Base-by-base conservation (phyloP, 2,329 filamentous ascomycete genomes). In the Ascochyta rabiei region DNA sequence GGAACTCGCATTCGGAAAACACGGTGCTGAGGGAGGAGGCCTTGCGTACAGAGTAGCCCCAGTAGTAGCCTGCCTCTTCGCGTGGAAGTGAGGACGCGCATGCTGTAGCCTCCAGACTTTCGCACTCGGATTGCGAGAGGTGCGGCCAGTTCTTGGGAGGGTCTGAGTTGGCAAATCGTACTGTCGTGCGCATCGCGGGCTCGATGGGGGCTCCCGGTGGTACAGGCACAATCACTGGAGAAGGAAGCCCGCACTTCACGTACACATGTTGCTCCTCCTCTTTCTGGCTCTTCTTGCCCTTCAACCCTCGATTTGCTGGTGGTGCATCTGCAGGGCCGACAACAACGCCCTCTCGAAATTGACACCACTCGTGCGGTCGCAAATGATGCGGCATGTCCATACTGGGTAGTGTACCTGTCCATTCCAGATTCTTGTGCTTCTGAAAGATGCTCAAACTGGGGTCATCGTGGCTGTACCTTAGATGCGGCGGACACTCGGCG, bases 341-440 rank as follows among this genome's bases (percentile, higher is more conserved):
- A 0, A 88, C 86, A 23, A 93, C 85, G 5, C 90, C 91, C 70
- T 96, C 91, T 19, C 90, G 85, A 70, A 90, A 96, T 15, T 84
- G 83, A 60, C 91, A 86, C 86, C 88, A 92, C 68, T 96, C 90
- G 48, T 88, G 84, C 13, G 84, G 82, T 59, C 89, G 83, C 8
- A 92, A 81, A 74, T 96, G 91, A 72, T 93, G 90, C 15, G 91
- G 91, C 82, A 95, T 91, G 71, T 96, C 91, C 52, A 96, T 78
- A 67, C 85, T 90, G 0, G 89, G 89, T 24, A 96, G 78, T 34
- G 87, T 81, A 7, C 90, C 90, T 34, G 89, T 90, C 12, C 85
- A 85, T 34, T 85, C 81, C 37, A 96, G 80, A 69, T 96, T 93
- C 9, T 89, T 86, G 69, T 96, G 91, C 59, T 92, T 79, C 1